Conservation (phyloP, 108 stramenopile species). For the Stephanodiscus minutulus region DNA sequence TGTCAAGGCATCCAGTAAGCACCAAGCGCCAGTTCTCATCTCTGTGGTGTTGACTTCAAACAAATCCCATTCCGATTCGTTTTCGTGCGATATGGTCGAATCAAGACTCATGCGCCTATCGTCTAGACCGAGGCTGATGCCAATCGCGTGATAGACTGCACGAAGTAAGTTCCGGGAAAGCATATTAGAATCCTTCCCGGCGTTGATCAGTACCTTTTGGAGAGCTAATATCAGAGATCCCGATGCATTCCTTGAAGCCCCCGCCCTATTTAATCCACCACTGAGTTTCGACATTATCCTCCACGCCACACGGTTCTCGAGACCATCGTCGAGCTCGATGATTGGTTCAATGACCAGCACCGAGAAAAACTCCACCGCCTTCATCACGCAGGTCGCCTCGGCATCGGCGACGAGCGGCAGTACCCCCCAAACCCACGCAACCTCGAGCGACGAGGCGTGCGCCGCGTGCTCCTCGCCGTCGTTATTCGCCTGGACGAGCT, state of each 20-base stretch:
- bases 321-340: conserved; percentile 31
- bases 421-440: conserved; percentile 74
- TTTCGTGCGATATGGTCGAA: conserved; percentile 18
- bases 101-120: conserved; percentile 20
- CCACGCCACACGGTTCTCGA: conserved; percentile 54
- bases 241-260: conserved; percentile 52
- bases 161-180: conserved; percentile 41
- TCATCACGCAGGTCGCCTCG: conserved; percentile 60
- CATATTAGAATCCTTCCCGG: conserved; percentile 35
- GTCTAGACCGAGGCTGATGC: conserved; percentile 38
- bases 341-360: conserved; percentile 68
- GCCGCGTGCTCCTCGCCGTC: conserved; percentile 23
- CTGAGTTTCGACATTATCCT: conserved; percentile 65
- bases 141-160: conserved; percentile 33
- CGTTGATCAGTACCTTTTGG: conserved; percentile 47
- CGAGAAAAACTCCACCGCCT: conserved; percentile 65
- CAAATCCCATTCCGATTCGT: conserved; percentile 20
- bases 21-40: conserved; percentile 66
- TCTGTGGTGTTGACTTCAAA: conserved; percentile 23
- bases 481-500: conserved; percentile 49
- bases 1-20: conserved; percentile 71
- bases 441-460: conserved; percentile 50
- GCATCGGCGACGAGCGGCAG: conserved; percentile 73
- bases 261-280: conserved; percentile 51
- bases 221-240: conserved; percentile 64